Base-by-base conservation (phyloP, 1,284 basidiomycete genomes). In the Ustilago esculenta region DNA sequence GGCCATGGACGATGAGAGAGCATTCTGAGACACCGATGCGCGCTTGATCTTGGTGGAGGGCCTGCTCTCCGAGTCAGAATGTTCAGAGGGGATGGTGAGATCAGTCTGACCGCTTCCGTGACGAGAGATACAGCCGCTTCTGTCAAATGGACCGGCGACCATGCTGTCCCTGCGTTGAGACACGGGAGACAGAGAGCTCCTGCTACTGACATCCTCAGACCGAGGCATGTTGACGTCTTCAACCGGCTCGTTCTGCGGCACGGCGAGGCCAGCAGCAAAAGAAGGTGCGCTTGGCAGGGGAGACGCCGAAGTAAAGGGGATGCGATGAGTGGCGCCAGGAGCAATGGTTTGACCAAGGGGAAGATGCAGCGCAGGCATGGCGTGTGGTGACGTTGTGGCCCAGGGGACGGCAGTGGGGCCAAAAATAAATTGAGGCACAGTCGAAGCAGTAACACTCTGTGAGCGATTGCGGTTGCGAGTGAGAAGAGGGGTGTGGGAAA, bases 21-120 rank as follows among this genome's bases (percentile, higher is more conserved):
- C 18, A 23, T 33, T 39, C 4, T 40, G 43, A 4, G 44, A 37
- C 2, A 32, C 30, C 1, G 44, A 56, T 4, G 34, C 24, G 1
- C 58, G 49, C 42, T 44, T 45, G 10, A 57, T 41, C 37, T 63
- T 69, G 34, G 29, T 37, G 3, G 55, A 43, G 3, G 42, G 18
- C 12, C 37, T 37, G 20, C 24, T 25, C 11, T 69, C 66, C 0
- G 53, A 7, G 12, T 69, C 59, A 7, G 66, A 52, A 5, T 41
- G 27, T 6, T 69, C 66, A 10, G 55, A 14, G 5, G 66, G 66
- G 11, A 69, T 4, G 9, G 66, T 69, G 34, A 69, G 34, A 7
- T 70, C 67, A 5, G 61, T 70, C 41, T 60, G 60, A 18, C 52
- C 67, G 52, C 60, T 64, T 3, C 60, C 56, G 44, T 61, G 56